phyloP scores from a whole-genome alignment of 495 filamentous ascomycete genomes.

The Podospora pseudocomata region DNA sequence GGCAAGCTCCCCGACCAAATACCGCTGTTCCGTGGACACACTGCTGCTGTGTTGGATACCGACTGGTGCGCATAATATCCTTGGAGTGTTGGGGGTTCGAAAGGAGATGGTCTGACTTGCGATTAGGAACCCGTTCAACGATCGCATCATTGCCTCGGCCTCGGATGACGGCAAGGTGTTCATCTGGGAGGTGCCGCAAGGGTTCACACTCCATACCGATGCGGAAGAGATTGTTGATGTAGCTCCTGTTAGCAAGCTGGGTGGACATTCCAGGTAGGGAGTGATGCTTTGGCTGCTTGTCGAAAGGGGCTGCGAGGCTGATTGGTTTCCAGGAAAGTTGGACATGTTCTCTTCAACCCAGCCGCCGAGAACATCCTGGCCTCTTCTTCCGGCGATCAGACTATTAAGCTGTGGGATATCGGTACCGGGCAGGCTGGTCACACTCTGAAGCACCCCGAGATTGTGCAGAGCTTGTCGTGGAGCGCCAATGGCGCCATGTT shows the following conservation, averaged over 20 bases:
- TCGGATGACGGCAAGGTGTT: slow-evolving; percentile 97
- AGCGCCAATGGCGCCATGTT: slow-evolving; percentile 85
- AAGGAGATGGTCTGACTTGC: slow-evolving; percentile 33
- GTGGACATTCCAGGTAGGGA: slow-evolving; percentile 62
- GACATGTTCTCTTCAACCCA: slow-evolving; percentile 96
- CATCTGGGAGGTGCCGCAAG: slow-evolving; percentile 90
- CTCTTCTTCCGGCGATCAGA: slow-evolving; percentile 90
- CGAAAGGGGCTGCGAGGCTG: slow-evolving; percentile 13
- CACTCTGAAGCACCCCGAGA: slow-evolving; percentile 78
- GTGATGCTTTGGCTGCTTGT: background rate
- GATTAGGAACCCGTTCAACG: slow-evolving; percentile 87
- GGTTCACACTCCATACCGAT: slow-evolving; percentile 78
- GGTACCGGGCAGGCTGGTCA: slow-evolving; percentile 68
- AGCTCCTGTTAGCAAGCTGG: slow-evolving; percentile 71
- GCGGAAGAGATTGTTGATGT: slow-evolving; percentile 80
- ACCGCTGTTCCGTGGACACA: slow-evolving; percentile 93
- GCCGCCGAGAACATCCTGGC: slow-evolving; percentile 94
- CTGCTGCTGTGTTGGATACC: slow-evolving; percentile 90
- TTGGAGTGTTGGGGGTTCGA: background rate
- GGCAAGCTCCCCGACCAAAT: slow-evolving; percentile 89
- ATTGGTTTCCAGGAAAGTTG: slow-evolving; percentile 68
- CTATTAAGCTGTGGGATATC: slow-evolving; percentile 95
- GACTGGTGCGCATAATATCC: slow-evolving; percentile 65
- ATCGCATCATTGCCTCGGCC: slow-evolving; percentile 84
- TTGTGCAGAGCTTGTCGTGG: slow-evolving; percentile 95